phyloP scores from a whole-genome alignment of 305 asterid species.

The Solanum hybrid region DNA sequence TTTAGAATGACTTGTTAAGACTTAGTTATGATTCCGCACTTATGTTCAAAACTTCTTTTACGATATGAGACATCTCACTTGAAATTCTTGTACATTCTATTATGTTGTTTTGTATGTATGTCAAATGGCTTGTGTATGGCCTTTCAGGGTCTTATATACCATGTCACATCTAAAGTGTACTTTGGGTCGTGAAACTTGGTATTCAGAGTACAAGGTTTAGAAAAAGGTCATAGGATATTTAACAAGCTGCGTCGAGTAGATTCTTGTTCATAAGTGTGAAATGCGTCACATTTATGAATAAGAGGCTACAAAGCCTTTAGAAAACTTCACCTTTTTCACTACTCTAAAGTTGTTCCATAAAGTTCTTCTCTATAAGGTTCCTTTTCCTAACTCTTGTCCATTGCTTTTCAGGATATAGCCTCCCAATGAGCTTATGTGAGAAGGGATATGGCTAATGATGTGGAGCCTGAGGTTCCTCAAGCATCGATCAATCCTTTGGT shows the following conservation, averaged over 20 bases:
- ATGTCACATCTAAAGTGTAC: not conserved
- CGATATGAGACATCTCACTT: not conserved
- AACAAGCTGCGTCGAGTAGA: not conserved
- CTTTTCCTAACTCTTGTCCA: not conserved
- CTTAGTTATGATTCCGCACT: not conserved
- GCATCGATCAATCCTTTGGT: not conserved
- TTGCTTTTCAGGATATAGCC: not conserved
- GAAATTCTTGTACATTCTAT: not conserved
- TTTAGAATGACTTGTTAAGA: not conserved
- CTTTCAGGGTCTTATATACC: not conserved
- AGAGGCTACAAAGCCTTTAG: not conserved
- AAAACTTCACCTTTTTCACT: not conserved
- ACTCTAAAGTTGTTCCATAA: not conserved
- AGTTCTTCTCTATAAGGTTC: not conserved
- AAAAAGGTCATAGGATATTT: not conserved
- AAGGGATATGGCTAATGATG: not conserved
- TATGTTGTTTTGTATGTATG: not conserved
- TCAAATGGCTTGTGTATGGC: not conserved
- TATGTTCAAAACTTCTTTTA: not conserved
- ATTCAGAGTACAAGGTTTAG: not conserved
- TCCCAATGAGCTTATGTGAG: not conserved
- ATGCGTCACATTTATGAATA: not conserved
- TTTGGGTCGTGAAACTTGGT: not conserved
- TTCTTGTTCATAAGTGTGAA: not conserved
- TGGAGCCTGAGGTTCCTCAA: not conserved